Conservation (phyloP, 306 rosid genomes). For the Betula pendula region DNA sequence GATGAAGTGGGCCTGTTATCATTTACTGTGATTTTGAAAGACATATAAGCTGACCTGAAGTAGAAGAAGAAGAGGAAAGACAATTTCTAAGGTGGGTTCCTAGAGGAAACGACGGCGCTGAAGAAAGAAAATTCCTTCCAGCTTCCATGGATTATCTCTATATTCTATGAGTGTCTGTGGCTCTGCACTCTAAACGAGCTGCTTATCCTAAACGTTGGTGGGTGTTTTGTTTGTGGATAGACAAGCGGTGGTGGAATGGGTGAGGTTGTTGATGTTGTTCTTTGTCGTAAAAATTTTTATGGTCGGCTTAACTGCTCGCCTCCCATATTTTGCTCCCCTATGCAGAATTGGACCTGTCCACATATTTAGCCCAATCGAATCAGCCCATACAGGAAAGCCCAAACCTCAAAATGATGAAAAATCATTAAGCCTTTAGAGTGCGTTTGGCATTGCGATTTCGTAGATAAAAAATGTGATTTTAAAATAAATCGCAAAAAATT, state of each 20-base stretch:
- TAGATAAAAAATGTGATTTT: too few relatives aligned
- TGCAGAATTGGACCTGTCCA: not conserved
- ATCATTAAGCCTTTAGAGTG: too few relatives aligned
- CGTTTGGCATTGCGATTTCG: too few relatives aligned
- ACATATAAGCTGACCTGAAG: constrained; percentile 37
- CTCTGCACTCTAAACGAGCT: not conserved
- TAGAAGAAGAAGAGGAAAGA: constrained; percentile 42
- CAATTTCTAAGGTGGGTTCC: constrained; percentile 55
- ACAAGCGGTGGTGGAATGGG: constrained; percentile 31
- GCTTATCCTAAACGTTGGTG: not conserved
- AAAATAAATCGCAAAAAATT: too few relatives aligned
- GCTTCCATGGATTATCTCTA: constrained; percentile 57
- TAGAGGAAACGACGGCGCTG: constrained; percentile 58
- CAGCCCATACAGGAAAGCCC: not conserved
- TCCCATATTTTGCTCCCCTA: not conserved
- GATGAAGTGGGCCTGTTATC: not conserved
- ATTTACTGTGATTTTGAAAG: not conserved
- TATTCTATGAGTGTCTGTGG: not conserved
- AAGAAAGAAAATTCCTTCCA: constrained; percentile 56
- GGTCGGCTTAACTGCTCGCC: not conserved
- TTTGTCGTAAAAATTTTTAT: not conserved
- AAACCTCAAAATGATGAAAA: too few relatives aligned
- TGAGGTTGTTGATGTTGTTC: constrained; percentile 23
- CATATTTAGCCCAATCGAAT: not conserved
- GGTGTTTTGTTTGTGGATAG: constrained; percentile 34